Base-by-base conservation (phyloP, 2,329 filamentous ascomycete species). In the Paramyrothecium roridum region DNA sequence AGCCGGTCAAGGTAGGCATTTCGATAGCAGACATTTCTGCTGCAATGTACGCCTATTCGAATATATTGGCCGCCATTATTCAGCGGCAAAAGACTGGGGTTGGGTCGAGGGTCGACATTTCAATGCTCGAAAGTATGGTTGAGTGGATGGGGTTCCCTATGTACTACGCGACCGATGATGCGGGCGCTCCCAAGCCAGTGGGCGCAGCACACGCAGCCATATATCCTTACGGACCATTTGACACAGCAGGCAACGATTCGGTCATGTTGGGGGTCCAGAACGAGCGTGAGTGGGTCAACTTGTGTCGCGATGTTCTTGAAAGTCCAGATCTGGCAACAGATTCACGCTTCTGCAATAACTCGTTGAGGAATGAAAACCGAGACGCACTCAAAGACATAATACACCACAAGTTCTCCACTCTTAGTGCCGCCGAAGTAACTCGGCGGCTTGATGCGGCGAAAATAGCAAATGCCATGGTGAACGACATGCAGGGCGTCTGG, bases 251-350 rank as follows among this genome's bases (percentile, higher is more conserved):
- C 11, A 75, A 73, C 0, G 73, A 73, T 0, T 73, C 76, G 0
- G 80, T 84, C 16, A 83, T 83, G 78, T 65, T 84, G 3, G 81
- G 80, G 0, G 73, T 84, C 21, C 82, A 85, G 60, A 84, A 84
- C 56, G 81, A 83, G 66, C 70, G 80, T 3, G 82, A 84, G 60
- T 83, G 80, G 80, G 67, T 60, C 1, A 79, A 69, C 7, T 74
- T 84, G 13, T 82, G 79, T 54, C 63, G 65, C 0, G 63, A 72
- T 2, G 79, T 84, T 1, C 66, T 84, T 3, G 70, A 67, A 0
- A 68, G 76, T 48, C 67, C 70, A 0, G 69, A 67, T 0, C 57
- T 83, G 1, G 72, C 74, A 1, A 68, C 67, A 1, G 78, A 84
- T 53, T 57, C 69, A 40, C 71, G 79, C 1, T 84, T 84, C 59